A percentile compares a stretch with the other conserved stretches of the same genome.
Evolutionary conservation across 202 grass and related monocot genomes (phyloP).

Genomic region (Panicum virgatum): DNA sequence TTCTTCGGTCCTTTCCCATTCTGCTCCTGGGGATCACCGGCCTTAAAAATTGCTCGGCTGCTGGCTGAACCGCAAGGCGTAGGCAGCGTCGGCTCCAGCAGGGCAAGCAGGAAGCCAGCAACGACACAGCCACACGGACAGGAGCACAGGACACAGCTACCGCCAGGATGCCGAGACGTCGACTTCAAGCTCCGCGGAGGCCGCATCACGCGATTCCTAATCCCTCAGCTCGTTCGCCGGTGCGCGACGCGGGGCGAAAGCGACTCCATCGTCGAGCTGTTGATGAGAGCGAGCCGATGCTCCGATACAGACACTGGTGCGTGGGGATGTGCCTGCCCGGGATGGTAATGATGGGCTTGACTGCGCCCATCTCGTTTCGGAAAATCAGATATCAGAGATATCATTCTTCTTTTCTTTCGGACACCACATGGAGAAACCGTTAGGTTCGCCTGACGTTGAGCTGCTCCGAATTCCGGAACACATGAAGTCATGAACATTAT

Average conservation of each 20-base stretch:
- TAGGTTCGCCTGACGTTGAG: conserved; percentile 3
- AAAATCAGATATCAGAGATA: background rate
- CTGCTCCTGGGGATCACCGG: too few species aligned
- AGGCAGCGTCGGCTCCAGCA: background rate
- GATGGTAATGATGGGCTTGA: background rate
- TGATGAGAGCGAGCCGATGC: too few species aligned
- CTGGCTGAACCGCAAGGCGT: background rate
- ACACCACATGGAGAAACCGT: background rate
- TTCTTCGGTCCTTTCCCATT: too few species aligned
- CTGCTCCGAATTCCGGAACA: conserved; percentile 6
- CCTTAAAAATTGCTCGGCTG: too few species aligned
- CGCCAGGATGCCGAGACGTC: background rate
- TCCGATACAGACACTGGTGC: background rate
- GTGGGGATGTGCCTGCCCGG: background rate
- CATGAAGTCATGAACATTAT: too few species aligned
- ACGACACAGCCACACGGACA: background rate
- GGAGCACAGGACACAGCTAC: too few species aligned
- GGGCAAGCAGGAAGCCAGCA: background rate
- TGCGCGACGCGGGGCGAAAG: conserved; percentile 9
- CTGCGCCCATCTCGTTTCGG: background rate
- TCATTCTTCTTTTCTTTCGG: background rate
- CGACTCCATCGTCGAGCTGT: background rate
- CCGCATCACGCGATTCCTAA: background rate
- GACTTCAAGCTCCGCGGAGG: background rate
- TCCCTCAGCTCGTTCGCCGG: background rate